A percentile compares a stretch with the other conserved stretches of the same genome.
Conservation (phyloP, 2,329 filamentous ascomycete genomes). For the Cyphellophora attinorum region DNA sequence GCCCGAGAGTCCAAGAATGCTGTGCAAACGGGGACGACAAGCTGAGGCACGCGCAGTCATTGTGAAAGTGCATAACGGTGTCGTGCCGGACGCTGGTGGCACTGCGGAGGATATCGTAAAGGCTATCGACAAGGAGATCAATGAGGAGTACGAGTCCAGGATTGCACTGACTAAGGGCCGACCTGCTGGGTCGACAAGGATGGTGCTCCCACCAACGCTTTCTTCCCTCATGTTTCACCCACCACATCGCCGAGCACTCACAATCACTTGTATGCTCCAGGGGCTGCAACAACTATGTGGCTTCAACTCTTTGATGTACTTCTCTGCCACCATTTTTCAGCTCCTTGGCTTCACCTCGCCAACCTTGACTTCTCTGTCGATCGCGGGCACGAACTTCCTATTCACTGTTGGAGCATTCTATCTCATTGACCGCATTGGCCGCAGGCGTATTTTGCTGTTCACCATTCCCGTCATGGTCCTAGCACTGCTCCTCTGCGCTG, state of each 20-base stretch:
- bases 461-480: constrained; percentile 77
- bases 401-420: constrained; percentile 68
- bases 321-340: constrained; percentile 71
- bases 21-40: constrained; percentile 59
- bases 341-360: constrained; percentile 69
- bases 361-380: constrained; percentile 67
- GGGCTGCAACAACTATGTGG: constrained; percentile 81
- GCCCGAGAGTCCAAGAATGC: constrained; percentile 84
- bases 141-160: constrained; percentile 51
- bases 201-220: constrained; percentile 18
- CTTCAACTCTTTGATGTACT: constrained; percentile 91
- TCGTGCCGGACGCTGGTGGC: constrained; percentile 11
- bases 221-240: constrained; percentile 26
- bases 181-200: not conserved
- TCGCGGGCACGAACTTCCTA: constrained; percentile 73
- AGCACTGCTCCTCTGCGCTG: constrained; percentile 60
- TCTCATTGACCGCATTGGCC: constrained; percentile 69
- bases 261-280: constrained; percentile 79
- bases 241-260: constrained; percentile 52
- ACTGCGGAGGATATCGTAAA: constrained; percentile 53
- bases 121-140: constrained; percentile 64
- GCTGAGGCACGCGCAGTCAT: constrained; percentile 58
- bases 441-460: constrained; percentile 68
- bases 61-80: constrained; percentile 46
- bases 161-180: constrained; percentile 7